Base-by-base conservation (phyloP, 2,329 filamentous ascomycete species). In the Dactylellina drechsleri region DNA sequence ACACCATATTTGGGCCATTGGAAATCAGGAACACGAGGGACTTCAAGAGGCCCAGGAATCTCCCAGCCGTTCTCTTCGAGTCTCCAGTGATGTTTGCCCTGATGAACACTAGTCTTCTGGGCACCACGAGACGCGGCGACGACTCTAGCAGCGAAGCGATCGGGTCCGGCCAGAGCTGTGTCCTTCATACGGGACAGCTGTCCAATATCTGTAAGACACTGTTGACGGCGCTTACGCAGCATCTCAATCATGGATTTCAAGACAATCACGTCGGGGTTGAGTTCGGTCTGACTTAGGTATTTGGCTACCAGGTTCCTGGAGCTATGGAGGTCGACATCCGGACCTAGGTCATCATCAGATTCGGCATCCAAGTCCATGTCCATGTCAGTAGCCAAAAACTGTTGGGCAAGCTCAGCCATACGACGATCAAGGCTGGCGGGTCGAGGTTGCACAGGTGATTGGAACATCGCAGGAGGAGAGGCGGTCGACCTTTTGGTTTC, bases 401-500 rank as follows among this genome's bases (percentile, higher is more conserved):
- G 53, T 50, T 62, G 64, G 18, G 71, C 65, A 5, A 75, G 40
- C 20, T 58, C 70, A 13, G 62, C 70, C 18, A 74, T 61, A 31
- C 70, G 50, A 45, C 71, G 64, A 43, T 75, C 71, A 56, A 75
- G 58, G 53, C 60, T 75, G 23, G 52, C 59, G 10, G 71, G 71
- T n/a, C 66, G 71, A 43, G 56, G 4, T 41, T 68, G 64, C 20
- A 59, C 53, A 36, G 71, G 71, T 26, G 71, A 75, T 23, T 68
- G 58, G 23, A 75, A 75, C 43, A 68, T 75, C 36, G 41, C 71
- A 28, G 71, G 71, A 60, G 71, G 71, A 4, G 71, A 75, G 53
- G 57, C 71, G 7, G 71, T 75, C 23, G 71, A 68, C 53, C 71
- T 68, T 40, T 75, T 75, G 5, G 71, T 75, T 75, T 75, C 71